phyloP scores from a whole-genome alignment of 73 alveolate genomes.

The Tetrahymena malaccensis region DNA sequence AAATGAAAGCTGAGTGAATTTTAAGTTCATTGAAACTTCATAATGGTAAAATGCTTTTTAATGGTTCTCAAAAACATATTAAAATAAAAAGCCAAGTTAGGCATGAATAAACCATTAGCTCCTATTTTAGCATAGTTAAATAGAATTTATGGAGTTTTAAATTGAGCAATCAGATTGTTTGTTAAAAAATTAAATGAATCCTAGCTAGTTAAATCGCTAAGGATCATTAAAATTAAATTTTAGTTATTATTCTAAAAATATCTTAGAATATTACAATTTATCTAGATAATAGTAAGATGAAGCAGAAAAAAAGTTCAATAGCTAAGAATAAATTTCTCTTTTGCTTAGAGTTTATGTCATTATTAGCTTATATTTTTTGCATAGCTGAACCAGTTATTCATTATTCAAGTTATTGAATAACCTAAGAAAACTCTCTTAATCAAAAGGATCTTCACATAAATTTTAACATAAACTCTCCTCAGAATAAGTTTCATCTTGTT shows the following conservation, averaged over 20 bases:
- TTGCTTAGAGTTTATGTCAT: not conserved
- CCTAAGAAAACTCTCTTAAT: not conserved
- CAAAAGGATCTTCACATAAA: not conserved
- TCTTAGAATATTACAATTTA: not conserved
- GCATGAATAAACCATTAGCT: not conserved
- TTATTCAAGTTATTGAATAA: not conserved
- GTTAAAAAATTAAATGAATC: not conserved
- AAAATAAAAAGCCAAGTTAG: not conserved
- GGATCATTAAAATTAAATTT: not conserved
- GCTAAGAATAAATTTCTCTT: not conserved
- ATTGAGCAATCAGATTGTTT: not conserved
- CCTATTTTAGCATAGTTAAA: not conserved
- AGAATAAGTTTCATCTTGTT: not conserved
- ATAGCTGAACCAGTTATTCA: not conserved
- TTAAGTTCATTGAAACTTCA: not conserved
- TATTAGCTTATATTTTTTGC: not conserved
- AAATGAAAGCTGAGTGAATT: not conserved
- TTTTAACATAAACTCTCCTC: not conserved
- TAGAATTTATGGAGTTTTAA: not conserved
- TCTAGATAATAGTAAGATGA: not conserved
- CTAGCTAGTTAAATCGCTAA: not conserved
- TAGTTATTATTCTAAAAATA: not conserved
- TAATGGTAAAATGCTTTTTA: not conserved
- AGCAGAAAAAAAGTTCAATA: not conserved
- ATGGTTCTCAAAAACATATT: not conserved